Conservation (phyloP, 176 grass and related monocot species). For the Bolboschoenus planiculmis region DNA sequence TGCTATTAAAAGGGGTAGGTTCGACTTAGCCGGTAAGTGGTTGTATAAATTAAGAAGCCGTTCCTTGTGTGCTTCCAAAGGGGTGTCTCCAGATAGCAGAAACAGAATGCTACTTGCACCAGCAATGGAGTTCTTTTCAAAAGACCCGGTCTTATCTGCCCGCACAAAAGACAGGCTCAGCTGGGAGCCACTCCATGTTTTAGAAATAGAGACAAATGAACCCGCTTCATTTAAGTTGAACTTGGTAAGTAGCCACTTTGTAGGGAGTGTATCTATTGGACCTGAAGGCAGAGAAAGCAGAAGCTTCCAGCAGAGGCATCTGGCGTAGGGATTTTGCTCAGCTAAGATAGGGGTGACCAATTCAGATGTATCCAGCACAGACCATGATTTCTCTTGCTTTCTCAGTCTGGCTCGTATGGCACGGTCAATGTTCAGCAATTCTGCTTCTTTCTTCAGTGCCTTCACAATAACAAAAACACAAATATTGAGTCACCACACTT, state of each 20-base stretch:
- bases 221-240: conserved; percentile 39
- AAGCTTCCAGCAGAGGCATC: conserved; percentile 87
- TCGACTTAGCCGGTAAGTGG: conserved; percentile 49
- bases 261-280: conserved; percentile 27
- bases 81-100: conserved; percentile 64
- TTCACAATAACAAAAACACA: conserved; percentile 36
- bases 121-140: conserved; percentile 32
- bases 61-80: conserved; percentile 63
- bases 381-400: conserved; percentile 53
- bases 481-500: background rate
- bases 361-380: conserved; percentile 56
- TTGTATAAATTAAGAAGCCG: conserved; percentile 48
- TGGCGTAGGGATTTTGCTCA: conserved; percentile 54
- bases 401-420: conserved; percentile 48
- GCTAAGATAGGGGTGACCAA: conserved; percentile 66
- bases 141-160: conserved; percentile 38
- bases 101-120: conserved; percentile 51
- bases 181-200: conserved; percentile 35
- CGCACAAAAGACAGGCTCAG: conserved; percentile 70
- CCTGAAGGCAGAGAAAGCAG: conserved; percentile 45
- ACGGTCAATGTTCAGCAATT: conserved; percentile 51
- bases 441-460: conserved; percentile 35
- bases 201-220: conserved; percentile 59
- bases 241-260: conserved; percentile 78
- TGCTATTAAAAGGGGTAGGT: conserved; percentile 70